Conservation (phyloP, 176 grass and related monocot species). For the Ananas comosus region DNA sequence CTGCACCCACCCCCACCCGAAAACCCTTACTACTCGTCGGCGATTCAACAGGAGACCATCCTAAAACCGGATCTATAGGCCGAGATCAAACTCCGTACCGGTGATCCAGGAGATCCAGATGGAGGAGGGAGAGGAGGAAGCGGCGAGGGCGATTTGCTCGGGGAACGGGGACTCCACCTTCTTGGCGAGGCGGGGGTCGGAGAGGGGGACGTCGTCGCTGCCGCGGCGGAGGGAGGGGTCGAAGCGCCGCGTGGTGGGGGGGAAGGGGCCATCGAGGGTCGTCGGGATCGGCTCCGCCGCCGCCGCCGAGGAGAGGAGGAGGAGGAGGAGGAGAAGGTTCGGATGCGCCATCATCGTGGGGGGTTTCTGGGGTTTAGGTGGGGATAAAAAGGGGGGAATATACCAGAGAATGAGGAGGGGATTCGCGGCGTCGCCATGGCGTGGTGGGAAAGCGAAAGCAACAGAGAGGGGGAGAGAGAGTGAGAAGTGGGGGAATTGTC, state of each 20-base stretch:
- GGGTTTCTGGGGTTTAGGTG: not conserved
- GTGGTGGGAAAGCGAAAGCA: no score
- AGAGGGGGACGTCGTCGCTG: slow-evolving; percentile 62
- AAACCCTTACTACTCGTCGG: not conserved
- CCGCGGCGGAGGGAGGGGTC: slow-evolving; percentile 61
- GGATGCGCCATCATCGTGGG: not conserved
- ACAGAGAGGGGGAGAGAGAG: no score
- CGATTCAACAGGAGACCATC: not conserved
- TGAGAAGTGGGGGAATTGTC: no score
- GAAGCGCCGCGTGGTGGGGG: slow-evolving; percentile 43
- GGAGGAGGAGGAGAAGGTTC: not conserved
- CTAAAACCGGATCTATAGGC: not conserved
- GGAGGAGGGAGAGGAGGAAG: slow-evolving; percentile 38
- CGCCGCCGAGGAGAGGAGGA: not conserved
- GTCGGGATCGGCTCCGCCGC: slow-evolving; percentile 40
- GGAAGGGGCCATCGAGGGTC: slow-evolving; percentile 72
- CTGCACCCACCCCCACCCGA: slow-evolving; percentile 6
- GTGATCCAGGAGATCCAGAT: slow-evolving; percentile 90
- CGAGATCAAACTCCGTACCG: slow-evolving; percentile 11
- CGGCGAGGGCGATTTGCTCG: slow-evolving; percentile 76
- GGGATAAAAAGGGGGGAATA: no score
- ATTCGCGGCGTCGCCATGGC: no score
- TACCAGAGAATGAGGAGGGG: no score
- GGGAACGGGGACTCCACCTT: slow-evolving; percentile 40
- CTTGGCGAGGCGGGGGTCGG: slow-evolving; percentile 40